phyloP scores from a whole-genome alignment of 1,139 yeast genomes.

The Geotrichum klebahnii region DNA sequence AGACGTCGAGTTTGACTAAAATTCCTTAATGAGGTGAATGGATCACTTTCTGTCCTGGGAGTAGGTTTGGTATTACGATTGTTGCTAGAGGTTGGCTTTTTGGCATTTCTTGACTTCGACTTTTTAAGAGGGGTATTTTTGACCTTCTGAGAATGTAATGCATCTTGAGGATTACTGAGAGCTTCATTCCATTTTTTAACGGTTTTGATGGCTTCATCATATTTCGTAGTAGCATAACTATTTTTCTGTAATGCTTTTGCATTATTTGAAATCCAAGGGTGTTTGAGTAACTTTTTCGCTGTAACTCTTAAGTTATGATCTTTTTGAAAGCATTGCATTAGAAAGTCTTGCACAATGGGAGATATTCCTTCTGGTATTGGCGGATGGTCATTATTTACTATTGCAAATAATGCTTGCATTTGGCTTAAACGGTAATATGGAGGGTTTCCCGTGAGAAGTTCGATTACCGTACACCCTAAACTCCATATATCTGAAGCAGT shows the following conservation, averaged over 20 bases:
- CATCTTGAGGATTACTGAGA: slow-evolving; percentile 8
- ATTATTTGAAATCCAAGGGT: slow-evolving; percentile 54
- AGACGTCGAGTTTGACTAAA: slow-evolving; percentile 27
- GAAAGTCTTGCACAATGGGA: slow-evolving; percentile 51
- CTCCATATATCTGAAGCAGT: slow-evolving; percentile 76
- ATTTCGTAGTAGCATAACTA: slow-evolving; percentile 24
- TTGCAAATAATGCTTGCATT: slow-evolving; percentile 88
- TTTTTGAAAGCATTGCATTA: slow-evolving; percentile 72
- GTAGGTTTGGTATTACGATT: neutral
- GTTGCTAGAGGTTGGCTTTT: neutral
- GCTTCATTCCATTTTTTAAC: slow-evolving; percentile 35
- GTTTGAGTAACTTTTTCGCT: slow-evolving; percentile 55
- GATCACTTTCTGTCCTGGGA: slow-evolving; percentile 15
- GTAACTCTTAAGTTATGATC: slow-evolving; percentile 59
- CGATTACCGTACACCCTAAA: slow-evolving; percentile 90
- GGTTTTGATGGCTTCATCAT: slow-evolving; percentile 36
- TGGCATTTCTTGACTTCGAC: neutral
- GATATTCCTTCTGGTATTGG: slow-evolving; percentile 66
- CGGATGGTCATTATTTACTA: slow-evolving; percentile 79
- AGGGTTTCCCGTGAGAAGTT: slow-evolving; percentile 78
- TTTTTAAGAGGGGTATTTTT: slow-evolving; percentile 4
- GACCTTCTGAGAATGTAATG: neutral
- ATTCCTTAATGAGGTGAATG: slow-evolving; percentile 22
- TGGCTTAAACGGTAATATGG: slow-evolving; percentile 80
- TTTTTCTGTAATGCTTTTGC: slow-evolving; percentile 8